Evolutionary conservation across 768 basidiomycete genomes (phyloP), one percentile per base, ranked within the genome.

Genomic region (Harrya chromipes): DNA sequence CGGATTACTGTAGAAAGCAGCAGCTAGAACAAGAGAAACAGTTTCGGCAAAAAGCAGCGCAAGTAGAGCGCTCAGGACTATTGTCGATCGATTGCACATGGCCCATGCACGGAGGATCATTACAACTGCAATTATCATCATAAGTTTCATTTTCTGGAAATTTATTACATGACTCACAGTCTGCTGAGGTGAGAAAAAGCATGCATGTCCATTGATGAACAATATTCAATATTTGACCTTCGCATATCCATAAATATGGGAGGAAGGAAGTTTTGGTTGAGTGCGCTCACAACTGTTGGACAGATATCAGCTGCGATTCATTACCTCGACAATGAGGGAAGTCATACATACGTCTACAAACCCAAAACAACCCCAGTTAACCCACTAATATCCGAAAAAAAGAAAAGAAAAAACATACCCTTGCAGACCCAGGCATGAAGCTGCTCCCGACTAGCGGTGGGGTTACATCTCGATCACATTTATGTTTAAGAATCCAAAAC

Each of bases 361-460:
- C 5, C 17, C 1, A 10, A 16, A 35, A 3, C 19, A 33, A 27
- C 13, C 16, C 33, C 14, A 6, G 6, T 50, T 29, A 27, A 23
- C 17, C 9, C 8, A 29, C 2, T 4, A 4, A 10, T 34, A 9
- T 12, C 13, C 9, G 10, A 36, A 4, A 16, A n/a, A 24, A 1
- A 5, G 1, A 0, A 6, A 12, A 19, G 14, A 19, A 40, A 36
- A 9, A 23, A 33, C 33, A 16, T 47, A 50, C 55, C 37, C 43
- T 21, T 33, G n/a, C 27, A 6, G 4, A 6, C 33, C 33, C 41
- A 24, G 40, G 33, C 13, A 50, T 4, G 20, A 55, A 49, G 26
- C 34, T 54, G 29, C 40, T 54, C 31, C 46, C 48, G 6, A 31
- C 55, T 56, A 11, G 9, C 14, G 20, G n/a, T 0, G 2, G n/a